Percentiles rank a stretch among this genome's conserved stretches.
phyloP scores from a whole-genome alignment of 179 eudicot genomes.

The Beta macrorhiza region DNA sequence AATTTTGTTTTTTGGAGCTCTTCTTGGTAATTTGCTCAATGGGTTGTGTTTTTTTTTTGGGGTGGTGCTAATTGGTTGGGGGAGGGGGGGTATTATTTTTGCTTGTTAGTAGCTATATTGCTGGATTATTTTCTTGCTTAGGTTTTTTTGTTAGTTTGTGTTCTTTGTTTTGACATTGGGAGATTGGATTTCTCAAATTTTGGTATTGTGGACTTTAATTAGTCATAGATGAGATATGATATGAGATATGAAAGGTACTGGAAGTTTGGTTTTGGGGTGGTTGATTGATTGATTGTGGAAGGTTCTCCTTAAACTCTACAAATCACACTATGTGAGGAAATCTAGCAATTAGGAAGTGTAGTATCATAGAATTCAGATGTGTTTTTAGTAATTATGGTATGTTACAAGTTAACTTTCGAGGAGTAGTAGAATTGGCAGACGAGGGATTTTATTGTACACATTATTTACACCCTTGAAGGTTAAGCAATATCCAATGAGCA shows the following conservation, averaged over 20 bases:
- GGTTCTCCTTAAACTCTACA: neutral
- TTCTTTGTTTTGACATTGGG: neutral
- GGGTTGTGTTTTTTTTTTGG: too few relatives aligned
- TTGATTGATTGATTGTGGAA: neutral
- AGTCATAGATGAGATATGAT: neutral
- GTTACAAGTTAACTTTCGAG: neutral
- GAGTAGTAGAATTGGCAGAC: neutral
- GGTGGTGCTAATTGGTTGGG: neutral
- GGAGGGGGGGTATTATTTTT: neutral
- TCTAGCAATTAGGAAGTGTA: neutral
- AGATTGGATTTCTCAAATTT: neutral
- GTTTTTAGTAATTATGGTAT: neutral
- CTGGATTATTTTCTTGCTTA: neutral
- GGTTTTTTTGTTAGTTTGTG: neutral
- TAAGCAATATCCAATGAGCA: too few relatives aligned
- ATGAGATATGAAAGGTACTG: neutral
- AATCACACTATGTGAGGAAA: neutral
- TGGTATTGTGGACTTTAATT: neutral
- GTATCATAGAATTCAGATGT: neutral
- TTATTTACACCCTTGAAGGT: neutral
- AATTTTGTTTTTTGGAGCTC: neutral
- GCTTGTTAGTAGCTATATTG: neutral
- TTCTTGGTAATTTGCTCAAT: neutral
- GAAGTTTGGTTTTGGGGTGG: neutral
- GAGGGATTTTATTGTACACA: neutral